Conservation (phyloP, 768 basidiomycete genomes). For the Dacryopinax primogenitus region DNA sequence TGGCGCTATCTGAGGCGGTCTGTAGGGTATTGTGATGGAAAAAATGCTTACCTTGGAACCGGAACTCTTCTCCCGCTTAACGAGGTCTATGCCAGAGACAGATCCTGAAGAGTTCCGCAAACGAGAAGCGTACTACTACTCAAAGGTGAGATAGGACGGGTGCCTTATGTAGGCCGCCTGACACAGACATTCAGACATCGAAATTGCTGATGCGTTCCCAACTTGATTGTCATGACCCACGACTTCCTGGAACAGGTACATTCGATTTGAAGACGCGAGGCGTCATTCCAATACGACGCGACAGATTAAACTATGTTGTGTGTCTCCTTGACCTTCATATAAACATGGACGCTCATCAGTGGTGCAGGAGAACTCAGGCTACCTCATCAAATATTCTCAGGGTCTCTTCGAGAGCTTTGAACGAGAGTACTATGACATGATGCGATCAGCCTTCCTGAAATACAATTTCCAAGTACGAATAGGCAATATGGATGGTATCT, state of each 20-base stretch:
- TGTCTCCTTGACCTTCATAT: conserved; percentile 14
- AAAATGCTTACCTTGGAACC: conserved; percentile 64
- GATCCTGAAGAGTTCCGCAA: conserved; percentile 25
- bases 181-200: background rate
- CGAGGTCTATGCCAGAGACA: conserved; percentile 30
- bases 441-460: conserved; percentile 88
- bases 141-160: conserved; percentile 42
- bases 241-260: conserved; percentile 77
- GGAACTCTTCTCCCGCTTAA: conserved; percentile 46
- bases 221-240: conserved; percentile 69
- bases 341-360: background rate
- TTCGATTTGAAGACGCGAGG: conserved; percentile 97
- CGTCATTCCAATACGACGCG: conserved; percentile 67
- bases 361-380: conserved; percentile 61
- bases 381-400: conserved; percentile 49
- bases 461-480: conserved; percentile 92
- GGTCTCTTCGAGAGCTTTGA: conserved; percentile 74
- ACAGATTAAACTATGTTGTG: conserved; percentile 71
- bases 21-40: conserved; percentile 76
- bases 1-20: background rate
- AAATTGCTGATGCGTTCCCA: conserved; percentile 86
- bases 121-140: conserved; percentile 71
- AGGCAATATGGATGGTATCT: conserved; percentile 91
- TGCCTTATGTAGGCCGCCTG: background rate
- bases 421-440: conserved; percentile 86